phyloP scores from a whole-genome alignment of 2,329 filamentous ascomycete genomes.

The Xylariomycetidae sp. region DNA sequence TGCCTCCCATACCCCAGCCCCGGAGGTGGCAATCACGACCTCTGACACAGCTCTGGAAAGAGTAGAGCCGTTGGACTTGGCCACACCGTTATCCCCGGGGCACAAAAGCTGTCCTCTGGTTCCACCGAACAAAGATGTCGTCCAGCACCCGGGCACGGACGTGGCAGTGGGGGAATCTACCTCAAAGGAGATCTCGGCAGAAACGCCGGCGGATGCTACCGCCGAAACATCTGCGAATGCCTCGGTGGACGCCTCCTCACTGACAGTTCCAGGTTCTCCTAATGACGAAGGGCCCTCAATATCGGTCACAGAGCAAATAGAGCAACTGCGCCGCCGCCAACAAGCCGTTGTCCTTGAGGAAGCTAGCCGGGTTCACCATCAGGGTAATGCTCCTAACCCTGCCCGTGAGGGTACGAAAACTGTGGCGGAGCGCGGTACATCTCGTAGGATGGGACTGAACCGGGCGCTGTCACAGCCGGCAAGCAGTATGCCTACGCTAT shows the following conservation, averaged over 20 bases:
- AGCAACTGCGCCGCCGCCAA: conserved; percentile 44
- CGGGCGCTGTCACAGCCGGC: conserved; percentile 48
- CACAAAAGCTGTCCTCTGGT: conserved; percentile 4
- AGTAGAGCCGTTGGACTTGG: conserved; percentile 46
- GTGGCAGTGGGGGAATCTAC: conserved; percentile 8
- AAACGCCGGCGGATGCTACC: conserved; percentile 17
- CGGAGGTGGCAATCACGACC: conserved; percentile 26
- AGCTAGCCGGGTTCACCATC: conserved; percentile 12
- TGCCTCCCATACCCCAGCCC: conserved; percentile 12
- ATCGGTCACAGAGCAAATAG: conserved; percentile 26
- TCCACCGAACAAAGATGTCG: conserved; percentile 1
- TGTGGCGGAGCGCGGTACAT: conserved; percentile 29
- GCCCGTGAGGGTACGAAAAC: conserved; percentile 14
- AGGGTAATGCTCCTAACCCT: conserved; percentile 12
- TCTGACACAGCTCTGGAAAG: conserved; percentile 35
- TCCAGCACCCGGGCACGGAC: no score
- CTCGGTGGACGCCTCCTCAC: conserved; percentile 8
- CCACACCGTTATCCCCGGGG: conserved; percentile 31
- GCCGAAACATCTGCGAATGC: conserved; percentile 4
- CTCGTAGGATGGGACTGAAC: conserved; percentile 39
- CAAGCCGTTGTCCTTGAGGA: conserved; percentile 28
- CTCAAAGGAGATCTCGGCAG: conserved; percentile 13
- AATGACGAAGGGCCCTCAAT: conserved; percentile 7
- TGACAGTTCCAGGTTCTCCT: conserved; percentile 4
- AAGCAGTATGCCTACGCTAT: conserved; percentile 31